Evolutionary conservation across 768 basidiomycete species (phyloP).

Genomic region (Paxillus ammoniavirescens): DNA sequence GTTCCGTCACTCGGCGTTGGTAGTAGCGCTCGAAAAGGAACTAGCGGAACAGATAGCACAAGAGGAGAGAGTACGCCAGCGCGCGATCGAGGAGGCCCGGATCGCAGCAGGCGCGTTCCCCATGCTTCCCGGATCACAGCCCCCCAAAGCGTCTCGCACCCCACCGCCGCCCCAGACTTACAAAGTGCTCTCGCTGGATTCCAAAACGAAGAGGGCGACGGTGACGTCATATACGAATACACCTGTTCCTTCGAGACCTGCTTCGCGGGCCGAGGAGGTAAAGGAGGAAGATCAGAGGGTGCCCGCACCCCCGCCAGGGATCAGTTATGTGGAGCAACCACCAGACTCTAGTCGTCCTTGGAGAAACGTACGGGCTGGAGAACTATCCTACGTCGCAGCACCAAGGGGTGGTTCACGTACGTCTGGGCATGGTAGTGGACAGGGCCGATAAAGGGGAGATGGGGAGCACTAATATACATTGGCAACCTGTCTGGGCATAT

Average conservation of each 20-base stretch:
- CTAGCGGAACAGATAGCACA: slow-evolving; percentile 41
- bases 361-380: slow-evolving; percentile 38
- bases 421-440: background rate
- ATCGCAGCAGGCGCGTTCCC: slow-evolving; percentile 63
- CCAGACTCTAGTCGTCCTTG: slow-evolving; percentile 39
- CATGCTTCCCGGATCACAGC: slow-evolving; percentile 33
- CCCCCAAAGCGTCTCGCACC: slow-evolving; percentile 11
- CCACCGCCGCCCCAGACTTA: slow-evolving; percentile 41
- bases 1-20: slow-evolving; percentile 34
- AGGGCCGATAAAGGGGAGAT: slow-evolving; percentile 2
- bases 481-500: too few relatives aligned
- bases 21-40: slow-evolving; percentile 43
- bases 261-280: slow-evolving; percentile 34
- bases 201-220: slow-evolving; percentile 48
- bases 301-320: slow-evolving; percentile 36
- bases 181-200: slow-evolving; percentile 59
- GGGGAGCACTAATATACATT: background rate
- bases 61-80: slow-evolving; percentile 50
- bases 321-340: slow-evolving; percentile 32
- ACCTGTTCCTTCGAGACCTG: slow-evolving; percentile 32
- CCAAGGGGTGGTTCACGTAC: slow-evolving; percentile 2
- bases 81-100: slow-evolving; percentile 45
- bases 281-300: slow-evolving; percentile 40
- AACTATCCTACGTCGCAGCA: slow-evolving; percentile 38
- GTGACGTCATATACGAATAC: slow-evolving; percentile 50